Base-by-base conservation (phyloP, 2,329 filamentous ascomycete genomes). In the Diplodia seriata region DNA sequence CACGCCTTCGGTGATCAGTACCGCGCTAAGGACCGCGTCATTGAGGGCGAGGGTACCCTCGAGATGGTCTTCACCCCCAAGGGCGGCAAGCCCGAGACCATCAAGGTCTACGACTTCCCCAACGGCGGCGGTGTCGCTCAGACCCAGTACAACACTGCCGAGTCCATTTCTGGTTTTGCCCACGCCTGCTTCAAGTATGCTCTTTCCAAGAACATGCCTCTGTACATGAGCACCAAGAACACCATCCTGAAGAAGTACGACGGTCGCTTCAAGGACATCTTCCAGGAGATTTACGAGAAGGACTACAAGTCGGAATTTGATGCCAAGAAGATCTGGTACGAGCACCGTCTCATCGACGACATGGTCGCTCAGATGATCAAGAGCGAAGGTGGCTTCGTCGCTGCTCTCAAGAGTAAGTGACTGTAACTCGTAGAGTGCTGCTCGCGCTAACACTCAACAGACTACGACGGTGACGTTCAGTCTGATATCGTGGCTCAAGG, bases 281-380 rank as follows among this genome's bases (percentile, higher is more conserved):
- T 99, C 89, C 92, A 99, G 87, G 91, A 96, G 77, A 89, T 98
- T 76, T 99, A 94, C 83, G 92, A 98, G 71, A 87, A 86, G 69
- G 84, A 90, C 75, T 99, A 98, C 86, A 90, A 91, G 86, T 86
- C 88, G 79, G 87, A 92, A 54, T 98, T 98, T 75, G 94, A 97
- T 79, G 90, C 90, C 77, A 92, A 93, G 86, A 88, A 88, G 71
- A 97, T 98, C 84, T 98, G 95, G 95, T 98, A 99, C 80, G 95
- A 99, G 89, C 95, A 99, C 85, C 91, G 95, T 77, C 86, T 99
- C 74, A 98, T 99, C 78, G 95, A 99, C 83, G 95, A 99, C 84
- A 98, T 99, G 95, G 95, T 99, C 72, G 95, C 95, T 61, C 95
- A 99, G 87, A 99, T 99, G 95, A 91, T 99, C 86, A 99, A 99